Evolutionary conservation across 208 protist genomes (phyloP).

Genomic region (Acanthamoeba castellanii): DNA sequence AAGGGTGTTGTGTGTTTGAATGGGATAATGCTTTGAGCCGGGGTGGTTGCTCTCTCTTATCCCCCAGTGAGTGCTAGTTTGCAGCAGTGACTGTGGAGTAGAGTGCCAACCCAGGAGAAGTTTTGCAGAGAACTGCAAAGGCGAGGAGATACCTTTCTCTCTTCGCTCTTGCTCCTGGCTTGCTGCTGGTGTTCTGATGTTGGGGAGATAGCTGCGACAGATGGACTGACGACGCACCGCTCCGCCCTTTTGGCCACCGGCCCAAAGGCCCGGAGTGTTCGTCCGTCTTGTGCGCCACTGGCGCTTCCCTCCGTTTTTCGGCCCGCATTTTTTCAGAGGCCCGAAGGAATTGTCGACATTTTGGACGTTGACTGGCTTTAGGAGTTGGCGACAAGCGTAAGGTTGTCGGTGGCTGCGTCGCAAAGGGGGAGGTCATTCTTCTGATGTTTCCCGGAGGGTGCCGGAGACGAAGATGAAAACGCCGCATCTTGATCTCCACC

Average conservation of each 20-base stretch:
- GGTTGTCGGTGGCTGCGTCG: not conserved
- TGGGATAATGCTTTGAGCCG: not conserved
- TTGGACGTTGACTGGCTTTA: not conserved
- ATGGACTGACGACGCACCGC: not conserved
- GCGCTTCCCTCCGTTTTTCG: not conserved
- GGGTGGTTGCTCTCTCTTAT: not conserved
- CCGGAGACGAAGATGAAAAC: not conserved
- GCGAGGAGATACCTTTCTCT: not conserved
- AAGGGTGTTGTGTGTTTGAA: not conserved
- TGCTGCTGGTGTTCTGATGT: not conserved
- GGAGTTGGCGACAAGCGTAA: too few relatives aligned
- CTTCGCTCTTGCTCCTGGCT: too few relatives aligned
- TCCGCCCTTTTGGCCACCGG: not conserved
- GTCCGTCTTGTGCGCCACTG: not conserved
- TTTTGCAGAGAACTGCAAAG: constrained; percentile 36
- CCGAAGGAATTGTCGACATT: not conserved
- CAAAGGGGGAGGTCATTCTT: not conserved
- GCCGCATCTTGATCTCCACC: not conserved
- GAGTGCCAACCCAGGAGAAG: constrained; percentile 41
- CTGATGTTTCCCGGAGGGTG: not conserved
- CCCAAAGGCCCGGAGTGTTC: not conserved
- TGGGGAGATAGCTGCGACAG: not conserved
- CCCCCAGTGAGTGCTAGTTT: not conserved
- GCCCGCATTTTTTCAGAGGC: too few relatives aligned
- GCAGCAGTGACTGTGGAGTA: not conserved